These are phyloP conservation scores for Xylariales sp. DNA, from an alignment of 2,329 filamentous ascomycete species.

Conservation along the genomic window DNA sequence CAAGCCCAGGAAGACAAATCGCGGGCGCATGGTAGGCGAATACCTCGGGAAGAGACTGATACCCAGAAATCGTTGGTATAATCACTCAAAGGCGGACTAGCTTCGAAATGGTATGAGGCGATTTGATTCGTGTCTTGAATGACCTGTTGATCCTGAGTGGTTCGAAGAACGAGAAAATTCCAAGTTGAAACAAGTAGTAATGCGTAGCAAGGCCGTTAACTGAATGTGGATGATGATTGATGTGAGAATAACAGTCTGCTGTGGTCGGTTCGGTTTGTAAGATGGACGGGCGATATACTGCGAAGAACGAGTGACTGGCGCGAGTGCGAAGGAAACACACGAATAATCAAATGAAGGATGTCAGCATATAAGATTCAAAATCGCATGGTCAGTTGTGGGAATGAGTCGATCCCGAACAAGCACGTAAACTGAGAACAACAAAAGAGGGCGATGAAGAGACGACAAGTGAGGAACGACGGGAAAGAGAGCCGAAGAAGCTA, in stretches of 20 bases:
- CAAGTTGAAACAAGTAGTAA: neutral
- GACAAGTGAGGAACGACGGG: slow-evolving; percentile 21
- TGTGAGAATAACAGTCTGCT: slow-evolving; percentile 9
- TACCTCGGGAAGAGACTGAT: slow-evolving; percentile 21
- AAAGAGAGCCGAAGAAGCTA: slow-evolving; percentile 14
- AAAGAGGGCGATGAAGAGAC: slow-evolving; percentile 20
- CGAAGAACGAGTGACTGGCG: slow-evolving; percentile 35
- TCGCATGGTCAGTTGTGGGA: slow-evolving; percentile 29
- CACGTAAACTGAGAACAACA: slow-evolving; percentile 9
- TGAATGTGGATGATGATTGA: slow-evolving; percentile 5
- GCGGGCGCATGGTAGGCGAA: slow-evolving; percentile 45
- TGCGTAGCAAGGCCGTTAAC: slow-evolving; percentile 7
- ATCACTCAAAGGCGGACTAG: neutral
- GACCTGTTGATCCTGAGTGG: neutral
- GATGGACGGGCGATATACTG: slow-evolving; percentile 4
- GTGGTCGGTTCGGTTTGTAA: slow-evolving; percentile 12
- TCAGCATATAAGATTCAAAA: slow-evolving; percentile 21
- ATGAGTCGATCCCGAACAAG: slow-evolving; percentile 10
- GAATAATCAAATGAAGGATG: slow-evolving; percentile 22
- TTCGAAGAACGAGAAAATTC: neutral
- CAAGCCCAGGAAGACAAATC: slow-evolving; percentile 42
- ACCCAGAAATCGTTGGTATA: slow-evolving; percentile 19
- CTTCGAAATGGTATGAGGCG: slow-evolving; percentile 1
- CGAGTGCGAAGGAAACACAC: slow-evolving; percentile 7
- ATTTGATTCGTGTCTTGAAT: neutral